phyloP scores from a whole-genome alignment of 176 grass and related monocot genomes.

The Hsuehochloa calcarea region DNA sequence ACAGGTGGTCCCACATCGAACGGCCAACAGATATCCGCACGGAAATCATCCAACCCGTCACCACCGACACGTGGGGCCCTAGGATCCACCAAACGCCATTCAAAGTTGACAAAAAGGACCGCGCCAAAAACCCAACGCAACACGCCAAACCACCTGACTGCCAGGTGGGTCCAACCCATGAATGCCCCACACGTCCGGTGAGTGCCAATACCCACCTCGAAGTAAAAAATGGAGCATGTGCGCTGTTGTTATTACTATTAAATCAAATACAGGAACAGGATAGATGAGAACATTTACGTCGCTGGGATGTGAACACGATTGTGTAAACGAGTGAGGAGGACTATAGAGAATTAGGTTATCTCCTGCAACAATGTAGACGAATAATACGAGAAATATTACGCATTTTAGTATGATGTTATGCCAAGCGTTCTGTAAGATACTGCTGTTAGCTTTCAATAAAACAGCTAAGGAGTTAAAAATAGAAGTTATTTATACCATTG shows the following conservation, averaged over 20 bases:
- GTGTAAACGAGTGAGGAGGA: no score
- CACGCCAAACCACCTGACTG: background rate
- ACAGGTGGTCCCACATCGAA: background rate
- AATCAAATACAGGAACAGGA: background rate
- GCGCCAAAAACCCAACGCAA: background rate
- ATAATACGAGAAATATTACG: no score
- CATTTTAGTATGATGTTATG: no score
- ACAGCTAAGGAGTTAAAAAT: no score
- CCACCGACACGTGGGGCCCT: constrained; percentile 13
- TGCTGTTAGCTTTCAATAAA: no score
- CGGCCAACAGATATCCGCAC: background rate
- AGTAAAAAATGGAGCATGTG: no score
- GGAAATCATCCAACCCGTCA: background rate
- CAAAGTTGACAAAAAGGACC: background rate
- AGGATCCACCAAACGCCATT: background rate
- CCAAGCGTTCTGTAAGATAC: no score
- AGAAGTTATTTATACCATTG: no score
- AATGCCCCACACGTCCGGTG: background rate
- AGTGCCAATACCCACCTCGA: fast-evolving
- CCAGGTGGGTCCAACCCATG: background rate
- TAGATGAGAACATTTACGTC: background rate
- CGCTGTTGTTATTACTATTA: background rate
- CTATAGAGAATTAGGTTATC: no score
- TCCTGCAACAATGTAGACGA: no score
- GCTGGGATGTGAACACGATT: fast-evolving